Evolutionary conservation across 106 monocot species (phyloP), one percentile per base, ranked within the genome.

Genomic region (Dioscorea zingiberensis): DNA sequence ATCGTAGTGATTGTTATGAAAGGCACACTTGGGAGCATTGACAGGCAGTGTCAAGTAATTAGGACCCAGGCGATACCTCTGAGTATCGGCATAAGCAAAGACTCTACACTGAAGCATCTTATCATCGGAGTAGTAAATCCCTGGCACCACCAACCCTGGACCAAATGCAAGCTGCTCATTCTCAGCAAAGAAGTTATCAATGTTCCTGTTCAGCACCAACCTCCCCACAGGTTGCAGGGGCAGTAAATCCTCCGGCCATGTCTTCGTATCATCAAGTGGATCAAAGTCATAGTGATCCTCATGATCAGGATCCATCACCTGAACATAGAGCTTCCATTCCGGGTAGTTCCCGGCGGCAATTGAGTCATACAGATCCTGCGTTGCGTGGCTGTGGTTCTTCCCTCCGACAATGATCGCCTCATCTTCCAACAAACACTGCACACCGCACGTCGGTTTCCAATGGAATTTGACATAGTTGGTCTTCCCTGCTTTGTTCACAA

Each of bases 111-210:
- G 89, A 2, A 93, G 83, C 93, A 93, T 83, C 69, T 93, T 93
- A 58, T 93, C 89, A 44, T 93, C 89, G 6, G 88, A 89, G 69
- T 89, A 93, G 69, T 93, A 79, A 48, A 93, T 93, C 1, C 93
- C 88, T 0, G 93, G 93, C 25, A 83, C 83, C 9, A 89, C 81
- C 12, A 93, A 76, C 2, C 83, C 89, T 0, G 89, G 89, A 11
- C 82, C 83, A 76, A 93, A 93, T 1, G 88, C 93, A 11, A 93
- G 81, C 74, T 93, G 89, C 76, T 89, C 89, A 49, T 93, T 93
- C 81, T 88, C 89, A 0, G 54, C 29, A 56, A 93, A 88, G 75
- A 93, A 93, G 80, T 93, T 93, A 55, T 92, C 91, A 23, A 87
- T 70, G 85, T 93, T 93, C 24, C 84, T 67, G 80, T 93, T 82